Evolutionary conservation across 495 filamentous ascomycete species (phyloP).

Genomic region (Lasiosphaeriaceae sp.): DNA sequence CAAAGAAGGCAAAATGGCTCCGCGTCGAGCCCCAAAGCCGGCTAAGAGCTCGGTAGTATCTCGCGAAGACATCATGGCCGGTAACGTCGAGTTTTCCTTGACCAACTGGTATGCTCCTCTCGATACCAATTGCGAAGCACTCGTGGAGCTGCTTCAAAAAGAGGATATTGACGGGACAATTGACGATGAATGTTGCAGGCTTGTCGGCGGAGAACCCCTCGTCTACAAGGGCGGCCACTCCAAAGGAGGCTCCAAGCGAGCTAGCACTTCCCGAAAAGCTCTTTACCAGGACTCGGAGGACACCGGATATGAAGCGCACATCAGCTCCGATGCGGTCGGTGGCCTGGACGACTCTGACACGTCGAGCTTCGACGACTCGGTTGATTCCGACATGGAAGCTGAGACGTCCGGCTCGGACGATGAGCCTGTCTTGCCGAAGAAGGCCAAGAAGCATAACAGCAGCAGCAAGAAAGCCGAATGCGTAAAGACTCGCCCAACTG

Average conservation of each 20-base stretch:
- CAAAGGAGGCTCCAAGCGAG: no score
- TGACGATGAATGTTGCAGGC: not conserved
- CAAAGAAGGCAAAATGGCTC: not conserved
- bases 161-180: no score
- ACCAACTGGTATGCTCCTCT: constrained; percentile 4
- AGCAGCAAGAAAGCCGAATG: no score
- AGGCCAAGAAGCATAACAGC: not conserved
- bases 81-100: constrained; percentile 5
- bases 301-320: not conserved
- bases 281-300: not conserved
- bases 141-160: no score
- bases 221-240: constrained; percentile 1
- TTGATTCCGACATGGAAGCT: not conserved
- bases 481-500: no score
- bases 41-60: not conserved
- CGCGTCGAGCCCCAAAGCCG: not conserved
- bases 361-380: no score
- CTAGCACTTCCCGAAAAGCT: no score
- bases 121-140: no score
- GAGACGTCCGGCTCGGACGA: not conserved
- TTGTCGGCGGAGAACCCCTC: not conserved
- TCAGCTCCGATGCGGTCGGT: no score
- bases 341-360: no score
- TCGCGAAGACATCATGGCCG: not conserved
- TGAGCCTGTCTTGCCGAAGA: not conserved